Evolutionary conservation across 2,329 filamentous ascomycete genomes (phyloP).

Genomic region (Teratosphaeria nubilosa): DNA sequence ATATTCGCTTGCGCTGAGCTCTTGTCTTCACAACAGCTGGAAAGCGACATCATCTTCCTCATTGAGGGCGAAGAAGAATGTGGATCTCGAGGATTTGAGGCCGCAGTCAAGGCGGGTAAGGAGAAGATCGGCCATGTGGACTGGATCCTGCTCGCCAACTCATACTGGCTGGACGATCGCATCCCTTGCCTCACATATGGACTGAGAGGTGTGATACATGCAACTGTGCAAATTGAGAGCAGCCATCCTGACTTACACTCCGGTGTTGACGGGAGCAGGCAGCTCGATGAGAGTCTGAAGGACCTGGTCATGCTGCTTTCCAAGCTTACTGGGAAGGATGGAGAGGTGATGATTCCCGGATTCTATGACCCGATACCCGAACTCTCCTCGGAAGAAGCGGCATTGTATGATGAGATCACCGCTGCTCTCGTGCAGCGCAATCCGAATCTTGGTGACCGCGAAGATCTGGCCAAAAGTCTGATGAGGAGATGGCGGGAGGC

Average conservation of each 20-base stretch:
- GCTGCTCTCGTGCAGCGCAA: constrained; percentile 64
- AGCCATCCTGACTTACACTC: constrained; percentile 83
- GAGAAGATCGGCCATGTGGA: constrained; percentile 80
- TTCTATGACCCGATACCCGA: constrained; percentile 81
- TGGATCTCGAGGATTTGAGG: constrained; percentile 80
- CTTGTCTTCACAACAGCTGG: constrained; percentile 69
- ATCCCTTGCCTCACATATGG: constrained; percentile 94
- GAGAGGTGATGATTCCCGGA: constrained; percentile 71
- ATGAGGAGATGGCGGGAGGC: constrained; percentile 95
- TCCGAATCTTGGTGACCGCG: constrained; percentile 51
- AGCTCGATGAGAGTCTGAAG: constrained; percentile 83
- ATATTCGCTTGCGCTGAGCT: constrained; percentile 89
- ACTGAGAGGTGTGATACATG: constrained; percentile 84
- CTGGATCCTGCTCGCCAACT: constrained; percentile 91
- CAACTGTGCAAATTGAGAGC: constrained; percentile 79
- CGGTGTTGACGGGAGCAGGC: constrained; percentile 87
- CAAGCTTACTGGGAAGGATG: constrained; percentile 69
- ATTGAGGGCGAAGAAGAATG: constrained; percentile 97
- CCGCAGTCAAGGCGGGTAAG: constrained; percentile 71
- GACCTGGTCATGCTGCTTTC: constrained; percentile 78
- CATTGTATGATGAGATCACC: constrained; percentile 75
- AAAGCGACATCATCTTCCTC: constrained; percentile 82
- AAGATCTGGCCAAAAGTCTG: constrained; percentile 68
- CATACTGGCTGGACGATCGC: constrained; percentile 96
- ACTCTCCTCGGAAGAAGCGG: constrained; percentile 63